Base-by-base conservation (phyloP, 768 basidiomycete species). In the Termitomyces sp. region DNA sequence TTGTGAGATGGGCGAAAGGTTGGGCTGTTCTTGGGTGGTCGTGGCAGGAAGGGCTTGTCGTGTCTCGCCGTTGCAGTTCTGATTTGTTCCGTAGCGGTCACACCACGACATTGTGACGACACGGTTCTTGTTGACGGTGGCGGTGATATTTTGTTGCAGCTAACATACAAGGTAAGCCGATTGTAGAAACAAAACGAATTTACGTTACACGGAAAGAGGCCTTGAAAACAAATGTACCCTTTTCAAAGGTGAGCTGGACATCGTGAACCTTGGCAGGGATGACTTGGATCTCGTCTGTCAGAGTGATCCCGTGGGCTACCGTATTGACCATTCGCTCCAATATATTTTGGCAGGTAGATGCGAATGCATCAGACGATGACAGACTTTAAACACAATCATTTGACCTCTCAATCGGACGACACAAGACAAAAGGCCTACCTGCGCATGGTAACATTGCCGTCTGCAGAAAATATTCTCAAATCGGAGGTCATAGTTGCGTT, bases 301-400 rank as follows among this genome's bases (percentile, higher is more conserved):
- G 67, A 1, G 69, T 72, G 17, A 84, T 80, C 51, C 69, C 72
- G 17, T 67, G 70, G 1, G 81, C 79, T n/a, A 84, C 81, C 20
- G 75, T 76, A 64, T 84, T 74, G 40, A 84, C 61, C 82, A 84
- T 83, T 46, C 77, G 75, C 53, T 70, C 70, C 47, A 84, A 64
- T 1, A 83, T 67, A 43, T 60, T 67, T 49, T 73, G 68, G 67
- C 82, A 84, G 40, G 76, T 71, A 25, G 69, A 71, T 49, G 69
- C 63, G 65, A 79, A 83, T 15, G 71, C 65, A 20, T 70, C 68
- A 1, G 73, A 57, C 45, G 75, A 68, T 7, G 76, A 68, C 32
- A 79, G 55, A 25, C 75, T 75, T 60, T 1, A 47, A 54, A 6
- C 9, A 3, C 53, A 47, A 34, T 3, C 7, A 7, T 51, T 64